Base-by-base conservation (phyloP, 2,329 filamentous ascomycete species). In the Colletotrichum sp. region DNA sequence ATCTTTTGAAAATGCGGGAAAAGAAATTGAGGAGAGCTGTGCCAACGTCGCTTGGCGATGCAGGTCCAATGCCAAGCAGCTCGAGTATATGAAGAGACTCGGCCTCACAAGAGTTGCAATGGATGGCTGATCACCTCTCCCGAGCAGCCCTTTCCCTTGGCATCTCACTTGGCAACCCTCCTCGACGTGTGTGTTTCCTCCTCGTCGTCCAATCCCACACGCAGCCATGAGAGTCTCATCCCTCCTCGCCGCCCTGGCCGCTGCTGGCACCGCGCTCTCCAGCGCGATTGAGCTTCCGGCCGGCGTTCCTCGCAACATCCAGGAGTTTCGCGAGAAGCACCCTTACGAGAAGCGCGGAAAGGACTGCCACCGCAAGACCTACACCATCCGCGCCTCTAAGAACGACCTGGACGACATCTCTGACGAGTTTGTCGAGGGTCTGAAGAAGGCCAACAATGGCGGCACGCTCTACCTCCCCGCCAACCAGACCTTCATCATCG, bases 391-490 rank as follows among this genome's bases (percentile, higher is more conserved):
- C 9, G 76, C 75, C 57, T 78, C 76, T 9, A 60, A 77, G 62
- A 90, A 90, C 32, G 90, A 92, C 79, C 90, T 81, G 57, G 79
- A 82, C 44, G 81, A 81, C 28, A 72, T 80, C 39, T 80, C 81
- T 7, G 78, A 79, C 24, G 81, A 82, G 55, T 82, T 92, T 72
- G 83, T 89, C 49, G 81, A 88, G 65, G 75, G 71, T 18, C 55
- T 78, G 67, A 62, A 72, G 66, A 69, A 70, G 55, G 92, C 91
- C 81, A 93, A 93, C 79, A 86, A 91, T 75, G 91, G 91, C 9
- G 91, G 91, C 8, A 89, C 89, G 72, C 90, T 93, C 16, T 84
- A 93, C 12, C 90, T 93, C 71, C 86, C 88, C 5, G 84, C 86
- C 39, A 87, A 88, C 18, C 85, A 87, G 72, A 89, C 86, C 4